phyloP scores from a whole-genome alignment of 2,329 filamentous ascomycete species.

The Verticillium zaregamsianum region DNA sequence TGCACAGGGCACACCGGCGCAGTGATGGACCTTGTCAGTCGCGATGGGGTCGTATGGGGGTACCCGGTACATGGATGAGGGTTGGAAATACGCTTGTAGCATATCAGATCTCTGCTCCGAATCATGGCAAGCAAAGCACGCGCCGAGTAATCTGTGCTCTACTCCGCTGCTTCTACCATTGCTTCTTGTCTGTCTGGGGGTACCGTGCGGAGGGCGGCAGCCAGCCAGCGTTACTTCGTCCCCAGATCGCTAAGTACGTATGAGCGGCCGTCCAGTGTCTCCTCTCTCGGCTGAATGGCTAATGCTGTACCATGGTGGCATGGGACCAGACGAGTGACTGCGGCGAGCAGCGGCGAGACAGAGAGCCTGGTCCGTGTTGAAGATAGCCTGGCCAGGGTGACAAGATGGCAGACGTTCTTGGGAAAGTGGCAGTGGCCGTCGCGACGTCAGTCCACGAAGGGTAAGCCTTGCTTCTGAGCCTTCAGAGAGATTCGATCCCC shows the following conservation, averaged over 20 bases:
- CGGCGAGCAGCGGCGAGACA: constrained; percentile 18
- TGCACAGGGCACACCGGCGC: constrained; percentile 26
- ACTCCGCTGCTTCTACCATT: neutral
- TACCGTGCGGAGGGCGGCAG: neutral
- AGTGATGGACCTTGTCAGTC: constrained; percentile 10
- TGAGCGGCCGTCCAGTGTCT: neutral
- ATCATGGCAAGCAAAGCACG: neutral
- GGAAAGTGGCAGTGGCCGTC: neutral
- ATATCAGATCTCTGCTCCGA: neutral
- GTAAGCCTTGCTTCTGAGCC: neutral
- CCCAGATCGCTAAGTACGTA: neutral
- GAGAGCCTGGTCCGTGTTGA: constrained; percentile 19
- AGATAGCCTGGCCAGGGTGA: neutral
- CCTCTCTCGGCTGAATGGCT: neutral
- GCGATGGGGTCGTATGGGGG: constrained; percentile 17
- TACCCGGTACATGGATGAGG: constrained; percentile 35
- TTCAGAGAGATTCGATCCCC: neutral
- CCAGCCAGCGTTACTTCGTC: neutral
- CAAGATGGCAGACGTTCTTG: constrained; percentile 8
- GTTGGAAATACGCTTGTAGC: constrained; percentile 7
- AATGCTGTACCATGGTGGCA: constrained; percentile 1
- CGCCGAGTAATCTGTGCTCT: neutral
- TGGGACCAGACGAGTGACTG: neutral
- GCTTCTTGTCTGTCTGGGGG: neutral
- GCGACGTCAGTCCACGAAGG: neutral